phyloP scores from a whole-genome alignment of 164 flowering plant species.

The Liriodendron chinense region DNA sequence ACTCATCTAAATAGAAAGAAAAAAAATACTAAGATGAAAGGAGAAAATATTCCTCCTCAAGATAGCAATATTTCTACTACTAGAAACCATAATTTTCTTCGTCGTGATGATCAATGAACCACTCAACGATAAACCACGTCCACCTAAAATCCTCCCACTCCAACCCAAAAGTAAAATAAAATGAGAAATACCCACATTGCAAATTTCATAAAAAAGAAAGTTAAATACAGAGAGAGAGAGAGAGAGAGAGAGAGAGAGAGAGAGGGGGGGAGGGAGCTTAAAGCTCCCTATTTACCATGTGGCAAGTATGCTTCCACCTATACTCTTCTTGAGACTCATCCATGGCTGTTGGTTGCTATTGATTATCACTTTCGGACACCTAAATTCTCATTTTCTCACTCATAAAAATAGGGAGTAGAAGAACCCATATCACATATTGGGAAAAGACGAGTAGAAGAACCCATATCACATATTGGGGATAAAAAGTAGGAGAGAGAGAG shows the following conservation, averaged over 20 bases:
- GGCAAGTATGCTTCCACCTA: background rate
- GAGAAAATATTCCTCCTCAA: background rate
- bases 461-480: background rate
- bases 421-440: background rate
- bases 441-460: background rate
- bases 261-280: too few relatives aligned
- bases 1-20: background rate
- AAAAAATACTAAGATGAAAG: background rate
- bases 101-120: background rate
- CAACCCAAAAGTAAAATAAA: background rate
- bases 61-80: background rate
- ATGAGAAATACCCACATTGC: background rate
- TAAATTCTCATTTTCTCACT: too few relatives aligned
- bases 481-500: too few relatives aligned
- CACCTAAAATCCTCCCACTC: background rate
- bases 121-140: background rate
- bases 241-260: background rate
- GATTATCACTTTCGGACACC: too few relatives aligned
- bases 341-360: too few relatives aligned
- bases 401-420: background rate
- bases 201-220: too few relatives aligned
- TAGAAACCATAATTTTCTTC: constrained; percentile 15
- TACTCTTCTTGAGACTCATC: too few relatives aligned
- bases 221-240: background rate
- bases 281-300: background rate